Evolutionary conservation across 2,329 filamentous ascomycete species (phyloP), one percentile per base, ranked within the genome.

Genomic region (Blastomyces gilchristii): DNA sequence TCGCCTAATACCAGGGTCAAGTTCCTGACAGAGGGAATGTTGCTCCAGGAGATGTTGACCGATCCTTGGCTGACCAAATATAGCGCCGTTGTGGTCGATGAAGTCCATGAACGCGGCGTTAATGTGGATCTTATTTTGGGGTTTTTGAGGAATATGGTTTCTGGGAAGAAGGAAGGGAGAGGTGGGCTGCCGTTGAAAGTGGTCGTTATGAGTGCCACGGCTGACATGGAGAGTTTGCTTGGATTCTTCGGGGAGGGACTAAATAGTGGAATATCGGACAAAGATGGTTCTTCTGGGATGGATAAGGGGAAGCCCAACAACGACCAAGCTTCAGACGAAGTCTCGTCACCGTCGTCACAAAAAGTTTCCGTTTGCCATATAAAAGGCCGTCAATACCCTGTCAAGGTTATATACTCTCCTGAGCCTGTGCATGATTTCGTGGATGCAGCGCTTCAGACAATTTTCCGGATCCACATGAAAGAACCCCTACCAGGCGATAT

Each of bases 171-270:
- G 47, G 80, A 83, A 54, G 86, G 86, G 7, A 84, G 88, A 4
- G 86, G 87, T 8, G 89, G 88, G 5, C 78, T 88, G 39, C 87
- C 89, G 0, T 78, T 99, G 63, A 97, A 96, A 74, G 86, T 97
- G 3, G 84, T 96, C 43, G 85, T 97, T 71, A 99, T 99, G 94
- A 97, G 92, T 81, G 94, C 94, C 59, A 99, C 94, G 7, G 90
- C 91, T 47, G 90, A 97, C 73, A 86, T 96, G 63, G 87, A 93
- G 65, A 85, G 83, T 63, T 85, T 97, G 41, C 81, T 85, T 53
- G 78, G 79, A 0, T 97, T 96, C 73, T 97, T 97, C 67, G 76
- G 71, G 39, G 73, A 75, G 31, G 76, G 72, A 18, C 22, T 28
- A 28, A 34, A 28, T 62, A 31, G 14, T 54, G 63, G 63, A 37